Evolutionary conservation across 805 yeast genomes (phyloP).

Genomic region (Candida railenensis): DNA sequence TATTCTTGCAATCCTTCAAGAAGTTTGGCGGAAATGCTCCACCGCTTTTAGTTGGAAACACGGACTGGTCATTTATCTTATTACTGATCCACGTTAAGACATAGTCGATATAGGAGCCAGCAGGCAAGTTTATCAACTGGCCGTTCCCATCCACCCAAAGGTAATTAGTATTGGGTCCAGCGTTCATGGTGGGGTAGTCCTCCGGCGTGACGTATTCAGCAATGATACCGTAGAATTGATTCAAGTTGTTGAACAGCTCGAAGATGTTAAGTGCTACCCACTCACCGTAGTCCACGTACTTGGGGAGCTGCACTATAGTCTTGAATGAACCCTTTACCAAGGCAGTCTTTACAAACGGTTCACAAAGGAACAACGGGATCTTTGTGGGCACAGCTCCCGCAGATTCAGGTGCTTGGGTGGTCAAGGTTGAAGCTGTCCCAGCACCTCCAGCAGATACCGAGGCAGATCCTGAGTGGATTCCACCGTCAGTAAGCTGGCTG

Average conservation of each 20-base stretch:
- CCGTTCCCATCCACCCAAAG: slow-evolving; percentile 81
- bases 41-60: slow-evolving; percentile 90
- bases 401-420: background rate
- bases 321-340: slow-evolving; percentile 94
- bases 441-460: background rate
- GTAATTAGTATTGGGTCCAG: slow-evolving; percentile 90
- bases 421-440: background rate
- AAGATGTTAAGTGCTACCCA: slow-evolving; percentile 94
- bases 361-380: slow-evolving; percentile 74
- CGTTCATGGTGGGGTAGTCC: slow-evolving; percentile 89
- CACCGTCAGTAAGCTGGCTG: background rate
- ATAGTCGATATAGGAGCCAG: slow-evolving; percentile 87
- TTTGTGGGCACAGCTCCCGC: slow-evolving; percentile 1
- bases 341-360: slow-evolving; percentile 92
- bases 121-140: slow-evolving; percentile 84
- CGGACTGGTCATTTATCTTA: slow-evolving; percentile 82
- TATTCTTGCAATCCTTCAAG: slow-evolving; percentile 77
- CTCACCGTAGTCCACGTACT: slow-evolving; percentile 90
- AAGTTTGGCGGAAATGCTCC: slow-evolving; percentile 88
- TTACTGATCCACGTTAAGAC: slow-evolving; percentile 87
- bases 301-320: slow-evolving; percentile 92
- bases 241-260: slow-evolving; percentile 81
- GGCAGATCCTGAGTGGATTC: background rate
- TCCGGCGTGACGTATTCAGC: slow-evolving; percentile 90
- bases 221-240: slow-evolving; percentile 87